A percentile compares a stretch with the other conserved stretches of the same genome.
These are phyloP conservation scores for Cerioporus squamosus DNA, from an alignment of 1,284 basidiomycete genomes.

Conservation along the genomic window DNA sequence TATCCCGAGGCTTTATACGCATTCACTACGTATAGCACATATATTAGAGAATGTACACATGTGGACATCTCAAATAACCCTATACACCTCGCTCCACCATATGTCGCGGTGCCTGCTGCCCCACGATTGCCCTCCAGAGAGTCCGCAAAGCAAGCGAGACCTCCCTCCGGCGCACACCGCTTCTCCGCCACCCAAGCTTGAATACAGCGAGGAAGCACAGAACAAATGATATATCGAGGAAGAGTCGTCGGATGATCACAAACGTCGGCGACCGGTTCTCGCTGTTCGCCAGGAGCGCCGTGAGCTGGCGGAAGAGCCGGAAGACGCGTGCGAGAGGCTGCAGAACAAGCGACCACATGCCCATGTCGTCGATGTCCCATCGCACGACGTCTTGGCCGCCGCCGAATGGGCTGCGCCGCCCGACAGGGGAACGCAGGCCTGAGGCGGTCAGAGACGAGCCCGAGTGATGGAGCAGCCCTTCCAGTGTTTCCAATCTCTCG, in stretches of 20 bases:
- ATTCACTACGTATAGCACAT: not conserved
- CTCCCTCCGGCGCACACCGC: constrained; percentile 69
- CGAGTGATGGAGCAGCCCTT: constrained; percentile 44
- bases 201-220: constrained; percentile 58
- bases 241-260: constrained; percentile 69
- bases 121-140: constrained; percentile 75
- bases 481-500: constrained; percentile 84
- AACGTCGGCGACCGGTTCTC: constrained; percentile 64
- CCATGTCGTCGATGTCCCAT: constrained; percentile 77
- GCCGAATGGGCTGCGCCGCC: constrained; percentile 44
- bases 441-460: constrained; percentile 37
- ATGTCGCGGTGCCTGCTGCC: constrained; percentile 49
- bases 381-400: constrained; percentile 35
- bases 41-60: not conserved
- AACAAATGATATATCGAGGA: constrained; percentile 76
- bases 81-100: constrained; percentile 52
- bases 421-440: constrained; percentile 16
- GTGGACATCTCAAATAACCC: not conserved
- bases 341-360: constrained; percentile 78
- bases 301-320: constrained; percentile 48
- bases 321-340: constrained; percentile 60
- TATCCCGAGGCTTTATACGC: too few species aligned
- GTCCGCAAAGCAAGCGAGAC: constrained; percentile 63
- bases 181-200: constrained; percentile 66
- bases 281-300: constrained; percentile 58